Conservation (phyloP, 805 yeast species). For the Lipomyces starkeyi region DNA sequence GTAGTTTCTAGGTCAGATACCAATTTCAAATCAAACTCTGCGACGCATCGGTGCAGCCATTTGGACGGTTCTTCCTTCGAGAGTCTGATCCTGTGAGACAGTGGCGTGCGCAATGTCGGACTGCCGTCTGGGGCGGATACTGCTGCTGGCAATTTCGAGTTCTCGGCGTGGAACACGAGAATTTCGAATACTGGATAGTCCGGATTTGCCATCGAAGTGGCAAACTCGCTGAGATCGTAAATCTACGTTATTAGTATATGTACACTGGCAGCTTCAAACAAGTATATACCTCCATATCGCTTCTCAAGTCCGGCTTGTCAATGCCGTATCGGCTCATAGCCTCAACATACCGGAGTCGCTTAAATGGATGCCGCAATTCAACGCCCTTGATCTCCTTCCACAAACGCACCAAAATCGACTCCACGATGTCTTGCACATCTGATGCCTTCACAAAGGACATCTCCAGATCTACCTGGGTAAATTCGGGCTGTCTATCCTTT, state of each 20-base stretch:
- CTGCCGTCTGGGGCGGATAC: conserved; percentile 40
- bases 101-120: conserved; percentile 26
- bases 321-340: conserved; percentile 81
- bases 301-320: conserved; percentile 90
- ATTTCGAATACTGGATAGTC: conserved; percentile 77
- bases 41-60: conserved; percentile 17
- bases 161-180: conserved; percentile 56
- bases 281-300: conserved; percentile 23
- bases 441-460: conserved; percentile 77
- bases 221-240: conserved; percentile 53
- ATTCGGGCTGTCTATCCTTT: conserved; percentile 95
- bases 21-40: conserved; percentile 15
- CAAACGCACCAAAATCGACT: conserved; percentile 57
- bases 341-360: conserved; percentile 64
- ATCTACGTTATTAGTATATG: conserved; percentile 53
- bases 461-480: conserved; percentile 96
- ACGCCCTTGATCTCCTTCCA: conserved; percentile 58
- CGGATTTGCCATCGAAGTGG: conserved; percentile 47
- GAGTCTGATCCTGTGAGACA: background rate
- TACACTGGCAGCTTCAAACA: background rate
- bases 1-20: conserved; percentile 5
- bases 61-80: conserved; percentile 42
- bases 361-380: conserved; percentile 42
- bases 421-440: conserved; percentile 72
- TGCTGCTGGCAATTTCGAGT: background rate